A percentile compares a stretch with the other conserved stretches of the same genome.
Conservation (phyloP, 495 filamentous ascomycete genomes). For the Amniculicola lignicola region DNA sequence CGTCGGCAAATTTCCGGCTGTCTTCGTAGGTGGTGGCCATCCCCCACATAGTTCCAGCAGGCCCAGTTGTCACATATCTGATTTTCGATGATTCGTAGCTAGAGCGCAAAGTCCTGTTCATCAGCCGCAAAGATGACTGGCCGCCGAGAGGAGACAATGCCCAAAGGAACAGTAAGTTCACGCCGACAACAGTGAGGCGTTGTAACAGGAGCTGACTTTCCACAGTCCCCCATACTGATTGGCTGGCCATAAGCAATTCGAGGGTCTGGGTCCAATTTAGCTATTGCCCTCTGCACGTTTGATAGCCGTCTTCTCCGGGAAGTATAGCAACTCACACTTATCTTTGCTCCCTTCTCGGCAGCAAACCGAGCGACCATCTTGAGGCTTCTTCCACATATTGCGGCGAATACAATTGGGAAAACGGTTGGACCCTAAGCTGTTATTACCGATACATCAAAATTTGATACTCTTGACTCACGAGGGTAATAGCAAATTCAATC, state of each 20-base stretch:
- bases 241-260: conserved; percentile 32
- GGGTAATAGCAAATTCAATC: conserved; percentile 22
- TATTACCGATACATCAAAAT: too few relatives aligned
- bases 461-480: conserved; percentile 12
- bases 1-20: conserved; percentile 4
- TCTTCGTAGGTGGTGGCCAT: conserved; percentile 5
- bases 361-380: conserved; percentile 26
- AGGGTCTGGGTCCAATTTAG: conserved; percentile 11
- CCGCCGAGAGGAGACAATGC: conserved; percentile 34
- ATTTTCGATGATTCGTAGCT: conserved; percentile 5
- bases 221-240: conserved; percentile 29
- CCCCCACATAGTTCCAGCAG: conserved; percentile 13
- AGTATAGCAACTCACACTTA: conserved; percentile 19
- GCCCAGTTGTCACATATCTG: conserved; percentile 30
- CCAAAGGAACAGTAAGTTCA: conserved; percentile 30
- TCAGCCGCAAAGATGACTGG: conserved; percentile 31
- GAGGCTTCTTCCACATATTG: conserved; percentile 23
- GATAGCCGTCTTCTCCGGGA: neutral
- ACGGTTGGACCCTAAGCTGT: conserved; percentile 34
- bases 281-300: neutral
- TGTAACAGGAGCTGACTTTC: conserved; percentile 31
- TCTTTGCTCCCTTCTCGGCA: conserved; percentile 28
- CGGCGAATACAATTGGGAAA: conserved; percentile 35
- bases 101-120: neutral
- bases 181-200: conserved; percentile 30